Evolutionary conservation across 1,139 yeast species (phyloP), one percentile per base, ranked within the genome.

Genomic region (Candida gigantensis): DNA sequence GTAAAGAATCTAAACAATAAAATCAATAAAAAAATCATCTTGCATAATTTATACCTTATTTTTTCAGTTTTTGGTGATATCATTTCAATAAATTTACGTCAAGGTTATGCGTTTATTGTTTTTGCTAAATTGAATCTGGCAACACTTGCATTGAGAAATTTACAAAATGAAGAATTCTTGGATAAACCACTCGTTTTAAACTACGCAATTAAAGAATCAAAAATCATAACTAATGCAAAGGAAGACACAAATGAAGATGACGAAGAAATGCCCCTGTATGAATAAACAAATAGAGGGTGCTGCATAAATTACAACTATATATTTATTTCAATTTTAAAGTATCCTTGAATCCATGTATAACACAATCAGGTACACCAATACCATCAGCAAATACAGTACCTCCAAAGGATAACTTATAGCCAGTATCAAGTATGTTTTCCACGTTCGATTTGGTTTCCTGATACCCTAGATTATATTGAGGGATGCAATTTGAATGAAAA

Each of bases 321-420:
- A 17, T n/a, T 30, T 39, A 44, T 35, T 27, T 36, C 24, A 45
- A 46, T 21, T 35, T 43, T 21, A 59, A 37, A 4, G 92, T 94
- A 38, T 70, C 77, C 34, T 70, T 72, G 37, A 84, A 69, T 6
- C 85, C 76, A 51, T 81, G 79, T 26, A 75, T 59, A 1, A 87
- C 84, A 48, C 92, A 84, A 58, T 89, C 96, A 1, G 96, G 96
- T 1, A 90, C 90, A 1, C 97, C 97, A 2, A 87, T 79, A 0
- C 96, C 95, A 29, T 74, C 75, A 9, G 89, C 87, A 57, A 84
- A 83, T 2, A 88, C 78, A 78, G 84, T 86, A 0, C 97, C 97
- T 15, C 94, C 89, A 7, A 85, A 53, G 1, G 81, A 73, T 2
- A 88, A 54, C 15, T 68, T 65, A 24, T 39, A 40, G 18, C 68